Base-by-base conservation (phyloP, 306 rosid genomes). In the Cucurbita maxima region DNA sequence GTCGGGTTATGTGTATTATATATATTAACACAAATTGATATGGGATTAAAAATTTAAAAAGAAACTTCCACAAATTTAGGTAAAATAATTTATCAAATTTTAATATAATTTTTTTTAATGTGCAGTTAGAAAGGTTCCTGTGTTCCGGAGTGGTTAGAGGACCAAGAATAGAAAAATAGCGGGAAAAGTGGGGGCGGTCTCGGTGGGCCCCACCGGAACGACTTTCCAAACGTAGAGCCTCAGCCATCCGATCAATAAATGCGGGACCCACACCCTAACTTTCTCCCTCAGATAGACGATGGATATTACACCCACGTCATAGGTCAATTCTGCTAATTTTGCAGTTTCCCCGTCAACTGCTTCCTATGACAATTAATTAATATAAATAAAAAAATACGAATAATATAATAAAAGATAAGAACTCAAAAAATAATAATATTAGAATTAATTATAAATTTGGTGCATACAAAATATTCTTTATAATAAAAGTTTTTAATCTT, bases 111-210 rank as follows among this genome's bases (percentile, higher is more conserved):
- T 58, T 10, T 54, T 4, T 25, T 19, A 5, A 6, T 44, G 41
- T 68, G 19, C 19, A 7, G 73, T 68, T 47, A 68, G 56, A 68
- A 68, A 68, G 56, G 56, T 68, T 41, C 73, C 47, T 68, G 41
- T 68, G 34, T 71, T 47, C 9, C 36, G 77, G 87, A 81, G 79
- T 78, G 2, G 81, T 78, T 84, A 80, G 81, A 60, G 25, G 53
- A 7, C 69, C 11, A 40, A 22, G 57, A 44, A 10, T 45, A 34
- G 22, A 73, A 75, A 59, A 44, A 60, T 72, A 30, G 66, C 47
- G 43, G 75, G 75, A 76, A 72, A 74, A 58, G 79, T 67, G 30
- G 76, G 52, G 67, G 64, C 59, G 19, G 81, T 75, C 51, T 16
- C 0, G 4, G 61, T 74, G 76, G 82, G 81, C n/a, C 83, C 80